These are phyloP conservation scores for Lichtheimia ramosa DNA, from an alignment of 371 early-diverging fungal genomes.

Conservation along the genomic window DNA sequence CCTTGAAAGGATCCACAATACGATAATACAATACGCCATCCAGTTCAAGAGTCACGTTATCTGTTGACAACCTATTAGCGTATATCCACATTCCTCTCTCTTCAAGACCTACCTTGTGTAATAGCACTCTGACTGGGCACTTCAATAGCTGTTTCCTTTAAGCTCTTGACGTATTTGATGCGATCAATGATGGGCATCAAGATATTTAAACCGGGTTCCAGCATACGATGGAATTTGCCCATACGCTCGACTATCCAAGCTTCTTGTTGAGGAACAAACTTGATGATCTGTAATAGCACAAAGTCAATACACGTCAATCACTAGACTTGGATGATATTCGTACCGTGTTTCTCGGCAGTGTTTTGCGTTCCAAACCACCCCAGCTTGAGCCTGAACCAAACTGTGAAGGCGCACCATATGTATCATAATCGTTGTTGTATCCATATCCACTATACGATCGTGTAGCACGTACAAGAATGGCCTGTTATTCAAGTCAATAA, in stretches of 20 bases:
- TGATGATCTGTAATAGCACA: conserved; percentile 59
- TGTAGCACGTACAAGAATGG: neutral
- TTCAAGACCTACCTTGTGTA: conserved; percentile 68
- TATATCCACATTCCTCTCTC: neutral
- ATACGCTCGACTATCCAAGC: conserved; percentile 93
- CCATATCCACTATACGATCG: conserved; percentile 33
- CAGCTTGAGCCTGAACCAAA: conserved; percentile 20
- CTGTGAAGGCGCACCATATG: conserved; percentile 19
- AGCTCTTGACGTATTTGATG: conserved; percentile 88
- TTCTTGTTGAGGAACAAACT: conserved; percentile 98
- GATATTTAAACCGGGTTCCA: conserved; percentile 92
- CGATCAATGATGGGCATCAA: conserved; percentile 87
- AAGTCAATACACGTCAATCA: neutral
- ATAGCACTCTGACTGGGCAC: conserved; percentile 94
- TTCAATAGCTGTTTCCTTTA: conserved; percentile 96
- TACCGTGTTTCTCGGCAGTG: conserved; percentile 56
- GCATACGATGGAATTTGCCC: conserved; percentile 82
- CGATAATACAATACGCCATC: conserved; percentile 97
- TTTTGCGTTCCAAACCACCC: conserved; percentile 35
- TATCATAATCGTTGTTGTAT: conserved; percentile 42
- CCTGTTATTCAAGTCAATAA: too few relatives aligned
- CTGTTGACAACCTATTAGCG: conserved; percentile 30
- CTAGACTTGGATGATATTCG: neutral
- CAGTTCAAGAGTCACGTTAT: conserved; percentile 94
- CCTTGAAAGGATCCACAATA: conserved; percentile 93